phyloP scores from a whole-genome alignment of 176 grass and related monocot genomes.

The Bromus sterilis region DNA sequence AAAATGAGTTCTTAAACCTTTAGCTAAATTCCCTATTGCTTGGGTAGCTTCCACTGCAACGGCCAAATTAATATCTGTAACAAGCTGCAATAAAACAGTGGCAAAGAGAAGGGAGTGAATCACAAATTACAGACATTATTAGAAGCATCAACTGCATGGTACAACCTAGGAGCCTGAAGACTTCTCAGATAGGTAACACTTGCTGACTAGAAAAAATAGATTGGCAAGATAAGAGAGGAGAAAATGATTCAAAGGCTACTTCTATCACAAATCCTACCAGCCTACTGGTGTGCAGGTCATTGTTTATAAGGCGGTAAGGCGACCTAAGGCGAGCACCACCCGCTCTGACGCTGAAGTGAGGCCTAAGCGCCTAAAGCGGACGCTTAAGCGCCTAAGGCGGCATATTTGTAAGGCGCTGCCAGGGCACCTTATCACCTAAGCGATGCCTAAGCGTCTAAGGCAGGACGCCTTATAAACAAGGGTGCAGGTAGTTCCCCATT shows the following conservation, averaged over 20 bases:
- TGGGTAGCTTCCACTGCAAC: constrained; percentile 93
- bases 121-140: constrained; percentile 3
- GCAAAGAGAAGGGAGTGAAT: neutral
- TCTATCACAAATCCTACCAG: neutral
- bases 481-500: neutral
- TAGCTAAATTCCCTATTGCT: constrained; percentile 90
- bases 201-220: neutral
- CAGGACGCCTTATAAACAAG: too few relatives aligned
- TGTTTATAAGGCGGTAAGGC: too few relatives aligned
- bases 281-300: too few relatives aligned
- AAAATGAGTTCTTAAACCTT: constrained; percentile 88
- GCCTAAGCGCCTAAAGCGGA: too few relatives aligned
- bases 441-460: too few relatives aligned
- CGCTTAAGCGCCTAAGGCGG: too few relatives aligned
- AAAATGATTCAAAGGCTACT: neutral
- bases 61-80: constrained; percentile 93
- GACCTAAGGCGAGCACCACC: too few relatives aligned
- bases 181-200: neutral
- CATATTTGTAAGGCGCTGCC: too few relatives aligned
- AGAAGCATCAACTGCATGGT: neutral
- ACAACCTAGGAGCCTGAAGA: neutral
- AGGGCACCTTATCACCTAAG: too few relatives aligned
- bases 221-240: neutral
- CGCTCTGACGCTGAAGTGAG: too few relatives aligned
- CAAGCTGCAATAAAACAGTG: constrained; percentile 52